These are phyloP conservation scores for Populus hybrid DNA, from an alignment of 441 rosid species.

Conservation along the genomic window DNA sequence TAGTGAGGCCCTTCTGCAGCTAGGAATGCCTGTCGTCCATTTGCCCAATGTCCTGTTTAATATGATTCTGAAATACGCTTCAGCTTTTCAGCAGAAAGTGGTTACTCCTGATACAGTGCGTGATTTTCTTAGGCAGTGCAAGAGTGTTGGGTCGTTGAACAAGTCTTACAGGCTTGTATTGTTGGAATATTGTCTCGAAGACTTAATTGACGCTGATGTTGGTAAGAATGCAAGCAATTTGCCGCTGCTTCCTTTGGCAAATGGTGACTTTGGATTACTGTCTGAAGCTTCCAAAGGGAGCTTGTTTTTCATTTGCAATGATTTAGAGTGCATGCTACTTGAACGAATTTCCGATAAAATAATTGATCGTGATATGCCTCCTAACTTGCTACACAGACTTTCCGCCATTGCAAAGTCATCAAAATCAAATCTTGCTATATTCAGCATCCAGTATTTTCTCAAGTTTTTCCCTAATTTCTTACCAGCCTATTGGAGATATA, in stretches of 20 bases:
- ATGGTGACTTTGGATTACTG: constrained; percentile 77
- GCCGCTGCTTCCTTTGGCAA: constrained; percentile 86
- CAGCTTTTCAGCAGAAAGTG: constrained; percentile 72
- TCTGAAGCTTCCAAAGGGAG: constrained; percentile 53
- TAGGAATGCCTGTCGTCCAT: constrained; percentile 86
- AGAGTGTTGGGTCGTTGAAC: constrained; percentile 45
- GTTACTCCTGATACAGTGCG: constrained; percentile 89
- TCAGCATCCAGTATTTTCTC: constrained; percentile 54
- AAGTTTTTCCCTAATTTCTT: constrained; percentile 72
- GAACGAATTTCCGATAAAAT: constrained; percentile 65
- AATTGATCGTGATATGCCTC: constrained; percentile 71
- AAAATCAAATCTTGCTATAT: constrained; percentile 60
- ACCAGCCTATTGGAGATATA: constrained; percentile 85
- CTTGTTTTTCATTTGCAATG: constrained; percentile 70
- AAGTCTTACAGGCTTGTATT: constrained; percentile 69
- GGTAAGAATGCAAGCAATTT: constrained; percentile 56
- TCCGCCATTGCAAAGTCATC: constrained; percentile 66
- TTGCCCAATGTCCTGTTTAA: constrained; percentile 65
- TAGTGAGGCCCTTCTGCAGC: constrained; percentile 68
- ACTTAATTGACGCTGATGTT: constrained; percentile 81
- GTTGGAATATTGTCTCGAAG: constrained; percentile 96
- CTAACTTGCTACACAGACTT: constrained; percentile 57
- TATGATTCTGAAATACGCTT: constrained; percentile 69
- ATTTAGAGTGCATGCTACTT: constrained; percentile 70
- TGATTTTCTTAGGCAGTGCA: constrained; percentile 62